Percentiles rank a stretch among this genome's conserved stretches.
Evolutionary conservation across 2,329 filamentous ascomycete genomes (phyloP).

Genomic region (Chrysoporthe deuterocubensis): DNA sequence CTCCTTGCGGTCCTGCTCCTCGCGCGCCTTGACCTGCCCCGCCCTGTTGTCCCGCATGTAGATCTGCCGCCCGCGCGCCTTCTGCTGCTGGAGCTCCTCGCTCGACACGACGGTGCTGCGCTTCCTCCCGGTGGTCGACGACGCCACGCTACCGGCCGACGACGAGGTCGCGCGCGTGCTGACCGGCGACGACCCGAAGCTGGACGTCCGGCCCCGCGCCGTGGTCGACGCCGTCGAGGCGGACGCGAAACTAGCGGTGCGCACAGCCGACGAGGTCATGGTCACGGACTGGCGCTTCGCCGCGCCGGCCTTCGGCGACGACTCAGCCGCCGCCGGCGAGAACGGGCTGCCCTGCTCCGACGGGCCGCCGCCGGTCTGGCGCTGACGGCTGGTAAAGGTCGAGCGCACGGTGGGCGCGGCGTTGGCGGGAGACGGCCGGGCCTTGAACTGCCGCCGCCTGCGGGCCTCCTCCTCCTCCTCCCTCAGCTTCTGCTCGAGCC

Average conservation of each 20-base stretch:
- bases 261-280: slow-evolving; percentile 20
- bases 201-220: slow-evolving; percentile 36
- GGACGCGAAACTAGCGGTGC: slow-evolving; percentile 29
- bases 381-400: slow-evolving; percentile 54
- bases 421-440: slow-evolving; percentile 55
- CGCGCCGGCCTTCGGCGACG: slow-evolving; percentile 27
- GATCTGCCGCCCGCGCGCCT: slow-evolving; percentile 57
- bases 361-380: slow-evolving; percentile 18
- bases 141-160: slow-evolving; percentile 47
- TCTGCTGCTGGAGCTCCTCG: slow-evolving; percentile 56
- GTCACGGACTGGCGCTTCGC: slow-evolving; percentile 26
- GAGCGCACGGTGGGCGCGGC: slow-evolving; percentile 53
- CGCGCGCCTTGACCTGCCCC: slow-evolving; percentile 53
- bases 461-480: slow-evolving; percentile 64
- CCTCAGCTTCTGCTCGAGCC: slow-evolving; percentile 58
- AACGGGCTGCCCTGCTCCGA: slow-evolving; percentile 12
- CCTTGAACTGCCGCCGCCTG: slow-evolving; percentile 67
- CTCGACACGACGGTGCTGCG: slow-evolving; percentile 52
- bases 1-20: slow-evolving; percentile 58
- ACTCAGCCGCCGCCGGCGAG: slow-evolving; percentile 20
- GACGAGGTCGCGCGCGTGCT: slow-evolving; percentile 48
- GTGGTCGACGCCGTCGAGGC: slow-evolving; percentile 30
- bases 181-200: slow-evolving; percentile 35
- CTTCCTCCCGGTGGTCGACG: slow-evolving; percentile 39
- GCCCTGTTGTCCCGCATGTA: slow-evolving; percentile 56